phyloP scores from a whole-genome alignment of 495 filamentous ascomycete genomes.

The Parathielavia hyrcaniae region DNA sequence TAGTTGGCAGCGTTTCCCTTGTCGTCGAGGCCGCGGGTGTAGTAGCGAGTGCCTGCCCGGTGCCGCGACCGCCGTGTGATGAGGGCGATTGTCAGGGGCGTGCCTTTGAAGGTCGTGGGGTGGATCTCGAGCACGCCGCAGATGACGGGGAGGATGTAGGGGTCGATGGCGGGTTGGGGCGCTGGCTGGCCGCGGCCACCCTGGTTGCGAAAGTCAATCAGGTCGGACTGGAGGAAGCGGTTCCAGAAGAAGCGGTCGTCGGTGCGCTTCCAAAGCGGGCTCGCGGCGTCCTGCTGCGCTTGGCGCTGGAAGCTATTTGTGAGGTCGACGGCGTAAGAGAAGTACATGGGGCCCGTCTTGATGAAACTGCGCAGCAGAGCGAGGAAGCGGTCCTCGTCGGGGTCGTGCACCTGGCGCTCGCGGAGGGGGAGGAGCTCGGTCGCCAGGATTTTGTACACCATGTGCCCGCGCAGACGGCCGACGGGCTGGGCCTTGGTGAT shows the following conservation, averaged over 20 bases:
- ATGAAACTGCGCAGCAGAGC: slow-evolving; percentile 69
- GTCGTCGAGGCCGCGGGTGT: slow-evolving; percentile 88
- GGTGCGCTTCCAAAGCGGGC: slow-evolving; percentile 82
- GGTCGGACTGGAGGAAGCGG: slow-evolving; percentile 77
- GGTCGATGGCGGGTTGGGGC: slow-evolving; percentile 71
- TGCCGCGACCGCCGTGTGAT: slow-evolving; percentile 83
- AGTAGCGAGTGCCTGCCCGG: slow-evolving; percentile 85
- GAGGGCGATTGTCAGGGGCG: slow-evolving; percentile 73
- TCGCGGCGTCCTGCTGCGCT: slow-evolving; percentile 57
- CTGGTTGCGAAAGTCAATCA: slow-evolving; percentile 72
- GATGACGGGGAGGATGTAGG: slow-evolving; percentile 90
- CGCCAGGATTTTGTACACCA: slow-evolving; percentile 82
- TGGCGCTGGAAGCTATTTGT: slow-evolving; percentile 95
- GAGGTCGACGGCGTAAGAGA: slow-evolving; percentile 91
- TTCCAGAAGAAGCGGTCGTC: slow-evolving; percentile 99
- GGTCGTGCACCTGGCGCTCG: slow-evolving; percentile 83
- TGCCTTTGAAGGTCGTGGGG: slow-evolving; percentile 71
- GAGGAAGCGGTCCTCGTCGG: slow-evolving; percentile 88
- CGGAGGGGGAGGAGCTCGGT: slow-evolving; percentile 93
- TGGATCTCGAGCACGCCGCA: slow-evolving; percentile 89
- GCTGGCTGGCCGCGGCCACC: slow-evolving; percentile 52
- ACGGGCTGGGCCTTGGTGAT: slow-evolving; percentile 92
- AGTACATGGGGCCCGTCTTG: slow-evolving; percentile 86
- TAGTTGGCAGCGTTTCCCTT: slow-evolving; percentile 92
- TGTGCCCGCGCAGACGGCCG: slow-evolving; percentile 84